These are phyloP conservation scores for Emericellopsis atlantica DNA, from an alignment of 2,329 filamentous ascomycete species.

Conservation along the genomic window DNA sequence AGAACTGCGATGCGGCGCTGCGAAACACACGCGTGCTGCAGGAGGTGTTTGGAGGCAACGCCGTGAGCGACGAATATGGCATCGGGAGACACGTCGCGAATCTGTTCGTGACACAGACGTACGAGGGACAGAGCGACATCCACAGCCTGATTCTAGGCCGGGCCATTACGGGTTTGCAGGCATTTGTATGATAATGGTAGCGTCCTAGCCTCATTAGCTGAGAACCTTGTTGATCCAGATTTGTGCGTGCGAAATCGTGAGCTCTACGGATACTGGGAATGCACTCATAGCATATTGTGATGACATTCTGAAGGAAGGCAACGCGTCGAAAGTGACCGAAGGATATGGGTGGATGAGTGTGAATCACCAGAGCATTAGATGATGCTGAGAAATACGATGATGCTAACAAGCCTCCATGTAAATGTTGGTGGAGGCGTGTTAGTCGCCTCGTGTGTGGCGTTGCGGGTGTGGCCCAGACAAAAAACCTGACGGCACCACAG, in stretches of 20 bases:
- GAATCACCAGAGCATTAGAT: not conserved
- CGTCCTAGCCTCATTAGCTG: too few relatives aligned
- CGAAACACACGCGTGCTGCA: slow-evolving; percentile 70
- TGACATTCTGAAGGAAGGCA: not conserved
- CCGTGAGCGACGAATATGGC: slow-evolving; percentile 93
- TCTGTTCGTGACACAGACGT: slow-evolving; percentile 93
- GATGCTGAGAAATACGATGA: slow-evolving; percentile 4
- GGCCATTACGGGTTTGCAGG: slow-evolving; percentile 64
- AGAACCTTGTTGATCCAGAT: too few relatives aligned
- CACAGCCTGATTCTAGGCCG: slow-evolving; percentile 64
- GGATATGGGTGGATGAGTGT: slow-evolving; percentile 1
- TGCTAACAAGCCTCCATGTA: not conserved
- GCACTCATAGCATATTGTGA: not conserved
- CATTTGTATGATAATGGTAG: slow-evolving; percentile 46
- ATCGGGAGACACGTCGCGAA: slow-evolving; percentile 95
- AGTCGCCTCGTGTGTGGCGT: too few relatives aligned
- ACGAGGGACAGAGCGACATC: slow-evolving; percentile 97
- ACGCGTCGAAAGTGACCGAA: slow-evolving; percentile 1
- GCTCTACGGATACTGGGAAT: too few relatives aligned
- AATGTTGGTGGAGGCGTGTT: not conserved
- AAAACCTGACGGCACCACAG: too few relatives aligned
- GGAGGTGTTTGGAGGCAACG: slow-evolving; percentile 95
- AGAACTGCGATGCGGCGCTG: slow-evolving; percentile 90
- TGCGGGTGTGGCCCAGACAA: too few relatives aligned
- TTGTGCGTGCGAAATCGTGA: too few relatives aligned